Evolutionary conservation across 1,284 basidiomycete species (phyloP), one percentile per base, ranked within the genome.

Genomic region (Mycena citricolor): DNA sequence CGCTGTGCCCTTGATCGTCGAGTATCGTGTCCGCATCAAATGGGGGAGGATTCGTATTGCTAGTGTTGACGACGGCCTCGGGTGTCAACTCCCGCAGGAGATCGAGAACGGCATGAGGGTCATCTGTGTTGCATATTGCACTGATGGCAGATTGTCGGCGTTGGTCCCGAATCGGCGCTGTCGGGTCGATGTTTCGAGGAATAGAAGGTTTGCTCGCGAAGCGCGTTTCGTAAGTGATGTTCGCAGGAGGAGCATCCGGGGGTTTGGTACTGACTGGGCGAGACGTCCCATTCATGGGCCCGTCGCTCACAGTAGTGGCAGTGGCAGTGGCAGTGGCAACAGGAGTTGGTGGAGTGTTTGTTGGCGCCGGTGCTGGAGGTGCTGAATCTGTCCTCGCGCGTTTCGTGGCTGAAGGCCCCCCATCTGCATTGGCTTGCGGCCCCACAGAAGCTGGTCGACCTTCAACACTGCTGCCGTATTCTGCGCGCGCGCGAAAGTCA

Each of bases 1-100:
- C 86, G 0, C 93, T 94, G 64, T 99, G 95, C 0, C 93, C 91
- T 59, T 94, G 87, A 53, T 97, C 92, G 59, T 99, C 97, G 28
- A 97, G 79, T 32, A 94, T 76, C 14, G 80, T 75, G 61, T 97
- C 89, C 36, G 89, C 69, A 51, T 93, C 90, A 36, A 83, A 55
- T 32, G 57, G 47, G 5, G 54, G 52, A 26, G 57, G 50, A 55
- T 40, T 57, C 49, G 47, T 49, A 49, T 59, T 40, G 53, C 58
- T 54, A 57, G 63, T 51, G 44, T 62, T 48, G 10, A 38, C 44
- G 32, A 32, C 34, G 12, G 46, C 30, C 49, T 81, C 74, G 8
- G 75, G 68, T 8, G 74, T 68, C 21, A 85, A 70, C 58, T 83
- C 80, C 34, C 80, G 79, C 19, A 90, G 65, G 16, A 84, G 65